phyloP scores from a whole-genome alignment of 2,329 filamentous ascomycete genomes.

The Ploettnerulaceae sp. region DNA sequence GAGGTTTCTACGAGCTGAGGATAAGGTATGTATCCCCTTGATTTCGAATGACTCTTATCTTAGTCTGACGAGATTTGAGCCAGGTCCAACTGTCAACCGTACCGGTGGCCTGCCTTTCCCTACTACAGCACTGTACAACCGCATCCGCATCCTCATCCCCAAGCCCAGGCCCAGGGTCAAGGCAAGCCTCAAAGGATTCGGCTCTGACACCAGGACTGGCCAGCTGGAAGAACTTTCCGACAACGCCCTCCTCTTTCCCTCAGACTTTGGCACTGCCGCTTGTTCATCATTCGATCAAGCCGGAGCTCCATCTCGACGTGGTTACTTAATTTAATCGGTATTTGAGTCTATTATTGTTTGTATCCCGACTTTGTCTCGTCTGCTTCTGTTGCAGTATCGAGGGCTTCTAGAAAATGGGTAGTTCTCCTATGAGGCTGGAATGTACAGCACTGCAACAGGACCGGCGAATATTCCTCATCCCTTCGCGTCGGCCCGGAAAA shows the following conservation, averaged over 20 bases:
- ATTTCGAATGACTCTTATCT: constrained; percentile 5
- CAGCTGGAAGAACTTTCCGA: constrained; percentile 1
- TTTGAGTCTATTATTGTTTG: too few relatives aligned
- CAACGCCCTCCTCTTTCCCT: background rate
- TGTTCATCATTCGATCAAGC: background rate
- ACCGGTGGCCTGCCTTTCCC: too few relatives aligned
- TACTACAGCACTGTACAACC: too few relatives aligned
- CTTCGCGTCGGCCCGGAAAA: background rate
- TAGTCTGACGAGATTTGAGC: constrained; percentile 5
- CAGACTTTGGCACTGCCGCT: background rate
- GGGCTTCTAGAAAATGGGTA: too few relatives aligned
- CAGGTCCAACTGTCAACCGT: too few relatives aligned
- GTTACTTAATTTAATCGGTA: background rate
- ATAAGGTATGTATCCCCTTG: too few relatives aligned
- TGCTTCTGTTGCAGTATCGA: background rate
- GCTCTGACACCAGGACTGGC: too few relatives aligned
- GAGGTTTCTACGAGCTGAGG: too few relatives aligned
- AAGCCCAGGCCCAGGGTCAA: too few relatives aligned
- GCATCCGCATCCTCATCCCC: too few relatives aligned
- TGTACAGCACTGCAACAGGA: too few relatives aligned
- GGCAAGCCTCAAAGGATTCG: constrained; percentile 1
- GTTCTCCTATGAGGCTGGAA: too few relatives aligned
- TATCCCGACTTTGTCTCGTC: background rate
- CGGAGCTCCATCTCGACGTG: background rate
- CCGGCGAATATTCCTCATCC: background rate